These are phyloP conservation scores for Alternaria angustiovoidea DNA, from an alignment of 2,329 filamentous ascomycete genomes.

Conservation along the genomic window DNA sequence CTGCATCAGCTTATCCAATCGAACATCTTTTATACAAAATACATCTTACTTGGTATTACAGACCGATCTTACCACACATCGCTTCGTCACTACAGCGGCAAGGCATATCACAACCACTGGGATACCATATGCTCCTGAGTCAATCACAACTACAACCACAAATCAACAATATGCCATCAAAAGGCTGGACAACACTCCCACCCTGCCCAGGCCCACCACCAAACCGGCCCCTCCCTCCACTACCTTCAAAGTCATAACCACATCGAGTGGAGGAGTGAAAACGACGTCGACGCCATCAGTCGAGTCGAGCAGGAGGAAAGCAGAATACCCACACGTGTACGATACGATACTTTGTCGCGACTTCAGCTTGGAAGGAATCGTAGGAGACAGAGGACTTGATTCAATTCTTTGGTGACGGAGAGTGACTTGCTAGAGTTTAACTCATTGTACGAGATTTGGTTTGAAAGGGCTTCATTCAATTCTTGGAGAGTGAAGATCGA, in stretches of 20 bases:
- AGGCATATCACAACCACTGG: not conserved
- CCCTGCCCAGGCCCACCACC: slow-evolving; percentile 6
- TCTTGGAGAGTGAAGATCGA: not conserved
- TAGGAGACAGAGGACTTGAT: not conserved
- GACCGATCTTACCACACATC: not conserved
- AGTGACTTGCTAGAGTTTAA: not conserved
- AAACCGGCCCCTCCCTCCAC: not conserved
- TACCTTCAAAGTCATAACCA: slow-evolving; percentile 2
- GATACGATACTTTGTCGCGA: not conserved
- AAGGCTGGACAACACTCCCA: slow-evolving; percentile 1
- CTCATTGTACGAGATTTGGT: not conserved
- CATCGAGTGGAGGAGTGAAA: not conserved
- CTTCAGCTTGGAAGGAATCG: not conserved
- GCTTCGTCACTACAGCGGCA: not conserved
- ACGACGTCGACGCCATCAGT: not conserved
- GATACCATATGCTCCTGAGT: not conserved
- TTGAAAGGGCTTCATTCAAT: not conserved
- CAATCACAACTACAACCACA: not conserved
- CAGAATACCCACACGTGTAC: slow-evolving; percentile 5
- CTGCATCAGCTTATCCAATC: not conserved
- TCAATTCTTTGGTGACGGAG: not conserved
- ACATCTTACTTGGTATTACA: not conserved
- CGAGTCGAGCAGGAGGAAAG: slow-evolving; percentile 1
- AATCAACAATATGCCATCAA: slow-evolving; percentile 2
- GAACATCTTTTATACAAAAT: not conserved